Evolutionary conservation across 306 rosid genomes (phyloP), one percentile per base, ranked within the genome.

Genomic region (Cucurbita maxima): DNA sequence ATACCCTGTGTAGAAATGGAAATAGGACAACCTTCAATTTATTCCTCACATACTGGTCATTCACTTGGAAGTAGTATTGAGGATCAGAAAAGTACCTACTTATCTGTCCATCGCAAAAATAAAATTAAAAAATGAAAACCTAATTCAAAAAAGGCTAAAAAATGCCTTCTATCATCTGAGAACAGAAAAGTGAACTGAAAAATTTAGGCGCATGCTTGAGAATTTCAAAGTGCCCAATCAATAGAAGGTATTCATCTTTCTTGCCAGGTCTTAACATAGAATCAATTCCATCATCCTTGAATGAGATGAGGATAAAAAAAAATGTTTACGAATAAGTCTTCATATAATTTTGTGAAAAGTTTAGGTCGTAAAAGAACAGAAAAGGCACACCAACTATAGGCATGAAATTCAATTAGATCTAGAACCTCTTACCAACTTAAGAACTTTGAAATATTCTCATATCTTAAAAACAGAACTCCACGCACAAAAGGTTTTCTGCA

Each of bases 41-140:
- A 92, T 94, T 94, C 87, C 90, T 85, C 67, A 91, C 97, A 79
- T 89, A 94, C 36, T 87, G 99, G 77, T 91, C 96, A 77, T 91
- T 94, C 80, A 94, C 97, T 91, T 94, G 99, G 77, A 91, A 94
- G 80, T 94, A 94, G 81, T 91, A 94, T 81, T 94, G 97, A 40
- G 99, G 97, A 84, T 94, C 97, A 44, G 96, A 94, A 83, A 94
- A 91, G 70, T 89, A 88, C 75, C 91, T 83, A 77, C 91, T 94
- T 80, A 91, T 94, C 97, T 94, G 91, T 81, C 51, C 60, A 83
- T 75, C 56, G 68, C 13, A 50, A 69, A 48, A 14, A 70, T 0
- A 8, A 8, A 68, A 45, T 37, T 37, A 62, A 16, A 36, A 58
- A 62, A 16, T 7, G 6, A 25, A 10, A 22, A 45, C 6, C 25